phyloP scores from a whole-genome alignment of 2,329 filamentous ascomycete species.

The Microcyclospora tardicrescens region DNA sequence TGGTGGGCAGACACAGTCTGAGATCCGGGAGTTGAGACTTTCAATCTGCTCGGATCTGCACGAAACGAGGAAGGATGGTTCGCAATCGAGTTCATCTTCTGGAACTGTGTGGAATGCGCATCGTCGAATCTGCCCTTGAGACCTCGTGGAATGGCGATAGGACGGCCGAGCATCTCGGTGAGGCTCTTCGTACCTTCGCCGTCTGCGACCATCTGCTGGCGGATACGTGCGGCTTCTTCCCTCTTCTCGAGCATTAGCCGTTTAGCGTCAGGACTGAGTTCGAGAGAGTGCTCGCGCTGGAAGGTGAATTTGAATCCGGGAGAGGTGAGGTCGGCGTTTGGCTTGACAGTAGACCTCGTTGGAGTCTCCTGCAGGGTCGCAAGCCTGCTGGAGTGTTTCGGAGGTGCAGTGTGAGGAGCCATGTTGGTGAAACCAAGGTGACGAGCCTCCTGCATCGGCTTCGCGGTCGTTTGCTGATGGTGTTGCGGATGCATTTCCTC shows the following conservation, averaged over 20 bases:
- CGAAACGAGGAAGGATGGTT: constrained; percentile 72
- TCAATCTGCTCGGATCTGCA: constrained; percentile 14
- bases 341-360: constrained; percentile 30
- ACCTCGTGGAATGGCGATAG: constrained; percentile 67
- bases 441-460: constrained; percentile 64
- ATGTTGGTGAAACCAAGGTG: constrained; percentile 73
- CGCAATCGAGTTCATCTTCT: constrained; percentile 95
- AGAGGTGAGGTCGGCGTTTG: constrained; percentile 29
- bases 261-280: constrained; percentile 49
- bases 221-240: constrained; percentile 58
- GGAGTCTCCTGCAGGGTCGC: constrained; percentile 47
- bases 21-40: constrained; percentile 2
- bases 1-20: constrained; percentile 1
- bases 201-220: constrained; percentile 52
- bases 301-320: constrained; percentile 56
- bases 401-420: constrained; percentile 40
- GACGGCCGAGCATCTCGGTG: constrained; percentile 36
- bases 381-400: constrained; percentile 28
- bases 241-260: constrained; percentile 54
- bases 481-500: constrained; percentile 89
- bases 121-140: constrained; percentile 71
- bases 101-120: constrained; percentile 75
- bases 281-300: constrained; percentile 39
- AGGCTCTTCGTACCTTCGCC: constrained; percentile 32
- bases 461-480: constrained; percentile 60